A percentile compares a stretch with the other conserved stretches of the same genome.
Evolutionary conservation across 164 flowering plant genomes (phyloP).

Genomic region (Chimonanthus praecox): DNA sequence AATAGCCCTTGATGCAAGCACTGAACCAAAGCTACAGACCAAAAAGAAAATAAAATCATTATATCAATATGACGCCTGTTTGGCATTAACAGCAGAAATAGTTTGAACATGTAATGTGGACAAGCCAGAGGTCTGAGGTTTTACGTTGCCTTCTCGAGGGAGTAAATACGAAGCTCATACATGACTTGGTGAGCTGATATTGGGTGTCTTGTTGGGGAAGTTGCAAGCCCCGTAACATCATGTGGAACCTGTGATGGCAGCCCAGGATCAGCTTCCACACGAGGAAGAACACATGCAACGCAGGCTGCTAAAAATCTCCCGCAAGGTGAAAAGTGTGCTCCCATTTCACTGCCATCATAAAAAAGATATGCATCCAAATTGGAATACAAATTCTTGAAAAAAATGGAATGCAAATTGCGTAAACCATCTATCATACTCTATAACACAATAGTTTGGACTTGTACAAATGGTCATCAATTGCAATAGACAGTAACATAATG

Average conservation of each 20-base stretch:
- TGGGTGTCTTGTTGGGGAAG: constrained; percentile 97
- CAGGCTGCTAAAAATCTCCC: constrained; percentile 97
- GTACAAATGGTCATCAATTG: background rate
- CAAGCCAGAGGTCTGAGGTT: constrained; percentile 4
- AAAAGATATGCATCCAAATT: constrained; percentile 7
- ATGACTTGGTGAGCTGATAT: constrained; percentile 84
- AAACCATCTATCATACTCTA: background rate
- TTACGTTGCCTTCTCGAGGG: constrained; percentile 96
- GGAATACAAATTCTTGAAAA: background rate
- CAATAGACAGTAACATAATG: background rate
- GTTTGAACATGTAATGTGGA: background rate
- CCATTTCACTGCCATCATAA: constrained; percentile 84
- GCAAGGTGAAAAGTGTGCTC: constrained; percentile 99
- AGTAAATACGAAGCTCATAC: constrained; percentile 95
- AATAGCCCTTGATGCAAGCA: constrained; percentile 89
- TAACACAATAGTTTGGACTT: background rate
- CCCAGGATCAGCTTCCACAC: constrained; percentile 74
- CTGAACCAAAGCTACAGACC: constrained; percentile 65
- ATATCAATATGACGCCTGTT: background rate
- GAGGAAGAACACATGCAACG: constrained; percentile 90
- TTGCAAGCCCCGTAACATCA: constrained; percentile 54
- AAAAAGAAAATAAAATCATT: constrained; percentile 3
- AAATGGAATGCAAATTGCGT: background rate
- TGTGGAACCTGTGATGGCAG: constrained; percentile 43
- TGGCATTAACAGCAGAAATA: background rate